These are phyloP conservation scores for Bimuria novae-zelandiae DNA, from an alignment of 2,329 filamentous ascomycete genomes.

Conservation along the genomic window DNA sequence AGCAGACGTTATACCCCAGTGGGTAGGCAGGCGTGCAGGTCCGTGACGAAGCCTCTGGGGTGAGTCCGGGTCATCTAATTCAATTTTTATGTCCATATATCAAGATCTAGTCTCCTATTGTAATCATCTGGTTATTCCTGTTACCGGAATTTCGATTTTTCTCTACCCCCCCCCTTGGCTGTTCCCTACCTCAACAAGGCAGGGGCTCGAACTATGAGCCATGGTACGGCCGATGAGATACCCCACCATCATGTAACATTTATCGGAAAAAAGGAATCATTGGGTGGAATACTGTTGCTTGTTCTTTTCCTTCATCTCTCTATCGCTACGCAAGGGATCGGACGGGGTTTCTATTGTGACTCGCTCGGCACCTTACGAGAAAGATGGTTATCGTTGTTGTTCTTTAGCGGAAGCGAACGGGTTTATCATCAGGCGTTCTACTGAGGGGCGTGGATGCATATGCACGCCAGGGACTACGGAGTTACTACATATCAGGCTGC, in stretches of 20 bases:
- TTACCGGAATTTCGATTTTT: no score
- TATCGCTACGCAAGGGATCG: neutral
- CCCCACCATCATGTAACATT: conserved; percentile 17
- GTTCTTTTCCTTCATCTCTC: neutral
- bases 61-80: no score
- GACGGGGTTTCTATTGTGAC: no score
- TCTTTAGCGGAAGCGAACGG: conserved; percentile 3
- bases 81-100: no score
- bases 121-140: no score
- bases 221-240: conserved; percentile 14
- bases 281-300: neutral
- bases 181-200: no score
- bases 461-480: conserved; percentile 8
- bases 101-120: no score
- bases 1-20: conserved; percentile 46
- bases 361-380: no score
- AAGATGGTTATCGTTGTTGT: neutral
- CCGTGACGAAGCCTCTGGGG: no score
- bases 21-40: conserved; percentile 36
- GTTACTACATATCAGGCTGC: conserved; percentile 5
- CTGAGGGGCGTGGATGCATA: conserved; percentile 2
- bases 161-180: no score
- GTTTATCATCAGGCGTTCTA: conserved; percentile 2
- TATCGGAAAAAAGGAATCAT: conserved; percentile 4
- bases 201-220: no score